Evolutionary conservation across 2,329 filamentous ascomycete species (phyloP).

Genomic region (Diaporthe vexans): DNA sequence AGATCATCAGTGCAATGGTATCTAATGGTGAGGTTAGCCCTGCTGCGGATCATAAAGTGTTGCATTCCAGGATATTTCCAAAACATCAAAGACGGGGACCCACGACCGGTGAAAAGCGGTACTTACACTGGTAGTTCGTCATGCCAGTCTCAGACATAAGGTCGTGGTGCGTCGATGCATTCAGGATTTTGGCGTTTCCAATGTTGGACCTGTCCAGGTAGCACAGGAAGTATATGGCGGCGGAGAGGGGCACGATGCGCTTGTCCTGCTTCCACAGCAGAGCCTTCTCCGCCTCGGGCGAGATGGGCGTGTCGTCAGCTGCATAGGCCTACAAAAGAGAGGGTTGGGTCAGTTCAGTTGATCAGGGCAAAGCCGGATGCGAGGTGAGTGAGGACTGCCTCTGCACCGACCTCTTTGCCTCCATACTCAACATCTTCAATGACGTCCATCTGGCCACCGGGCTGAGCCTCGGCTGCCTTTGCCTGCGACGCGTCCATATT

Average conservation of each 20-base stretch:
- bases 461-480: constrained; percentile 17
- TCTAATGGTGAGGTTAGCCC: constrained; percentile 44
- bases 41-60: too few species aligned
- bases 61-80: too few species aligned
- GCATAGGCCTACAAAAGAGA: constrained; percentile 5
- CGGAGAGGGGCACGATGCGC: constrained; percentile 67
- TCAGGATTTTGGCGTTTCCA: constrained; percentile 75
- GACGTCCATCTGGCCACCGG: constrained; percentile 6
- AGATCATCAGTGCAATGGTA: constrained; percentile 66
- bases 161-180: constrained; percentile 69
- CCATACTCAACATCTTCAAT: constrained; percentile 36
- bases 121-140: constrained; percentile 65
- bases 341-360: too few species aligned
- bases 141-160: constrained; percentile 72
- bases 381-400: background rate
- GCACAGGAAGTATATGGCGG: constrained; percentile 67
- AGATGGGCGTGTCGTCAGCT: background rate
- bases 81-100: too few species aligned
- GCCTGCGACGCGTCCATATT: constrained; percentile 4
- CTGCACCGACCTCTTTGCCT: constrained; percentile 32
- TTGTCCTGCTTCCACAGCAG: constrained; percentile 61
- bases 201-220: constrained; percentile 73
- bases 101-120: too few species aligned
- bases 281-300: constrained; percentile 34
- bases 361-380: background rate